Evolutionary conservation across 2,329 filamentous ascomycete genomes (phyloP), one percentile per base, ranked within the genome.

Genomic region (Sordariomycetes sp.): DNA sequence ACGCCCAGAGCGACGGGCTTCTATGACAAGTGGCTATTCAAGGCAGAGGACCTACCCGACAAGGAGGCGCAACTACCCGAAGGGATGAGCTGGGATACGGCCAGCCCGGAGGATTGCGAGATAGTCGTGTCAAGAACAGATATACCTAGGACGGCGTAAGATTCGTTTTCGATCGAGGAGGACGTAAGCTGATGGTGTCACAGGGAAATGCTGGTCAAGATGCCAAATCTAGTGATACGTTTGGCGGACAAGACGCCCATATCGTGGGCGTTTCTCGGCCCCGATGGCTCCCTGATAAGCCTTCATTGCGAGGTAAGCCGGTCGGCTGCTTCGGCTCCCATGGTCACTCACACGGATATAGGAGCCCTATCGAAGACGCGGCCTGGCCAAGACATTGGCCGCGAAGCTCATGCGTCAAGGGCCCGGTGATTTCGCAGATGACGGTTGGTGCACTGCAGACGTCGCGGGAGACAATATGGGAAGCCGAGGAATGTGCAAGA

Each of bases 221-320:
- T 70, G 27, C 69, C 68, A 3, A 72, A 61, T 40, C 50, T 63
- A 24, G 58, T 63, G 2, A 54, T 77, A 15, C 64, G 66, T 34
- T 48, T 61, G 0, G 46, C 53, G 2, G 61, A 69, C 14, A 64
- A 61, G 2, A 66, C 57, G 2, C 64, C 70, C 0, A 56, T 84
- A 5, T 74, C 78, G 0, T 86, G 81, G 81, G 71, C 68, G 0
- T 82, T 85, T 33, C 48, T 75, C 5, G 64, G 74, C 0, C 57
- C 70, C 3, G 79, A 83, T 46, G 77, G 69, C 1, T 75, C 71
- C n/a, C 49, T 82, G 12, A 70, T 66, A 9, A 71, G 69, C 20
- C 52, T 82, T 23, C 73, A 81, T 49, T 75, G 71, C 34, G 76
- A 81, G 50, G 60, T 62, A 39, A 4, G 47, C n/a, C n/a, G n/a